A percentile compares a stretch with the other conserved stretches of the same genome.
Evolutionary conservation across 2,329 filamentous ascomycete species (phyloP).

Genomic region (Fusarium citri): DNA sequence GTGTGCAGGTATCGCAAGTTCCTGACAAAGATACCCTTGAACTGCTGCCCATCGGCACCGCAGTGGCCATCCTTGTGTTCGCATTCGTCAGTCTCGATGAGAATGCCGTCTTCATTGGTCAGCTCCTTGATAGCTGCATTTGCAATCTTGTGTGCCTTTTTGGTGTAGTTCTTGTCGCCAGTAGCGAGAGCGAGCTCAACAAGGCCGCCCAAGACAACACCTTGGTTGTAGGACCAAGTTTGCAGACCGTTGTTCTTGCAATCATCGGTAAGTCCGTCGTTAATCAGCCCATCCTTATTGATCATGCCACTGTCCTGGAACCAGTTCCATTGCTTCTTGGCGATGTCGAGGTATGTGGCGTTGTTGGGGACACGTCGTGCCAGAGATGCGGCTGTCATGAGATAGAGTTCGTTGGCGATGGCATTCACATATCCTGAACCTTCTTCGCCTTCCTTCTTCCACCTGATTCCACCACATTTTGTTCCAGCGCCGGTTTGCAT

Average conservation of each 20-base stretch:
- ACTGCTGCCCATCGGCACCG: slow-evolving; percentile 67
- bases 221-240: slow-evolving; percentile 69
- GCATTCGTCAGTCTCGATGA: slow-evolving; percentile 55
- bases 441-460: slow-evolving; percentile 61
- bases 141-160: slow-evolving; percentile 61
- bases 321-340: slow-evolving; percentile 65
- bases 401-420: slow-evolving; percentile 69
- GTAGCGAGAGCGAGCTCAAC: slow-evolving; percentile 63
- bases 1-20: slow-evolving; percentile 70
- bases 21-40: slow-evolving; percentile 78
- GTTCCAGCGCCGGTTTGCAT: slow-evolving; percentile 62
- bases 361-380: slow-evolving; percentile 60
- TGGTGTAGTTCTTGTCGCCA: slow-evolving; percentile 55
- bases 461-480: slow-evolving; percentile 66
- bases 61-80: slow-evolving; percentile 53
- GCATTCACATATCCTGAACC: slow-evolving; percentile 60
- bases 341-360: slow-evolving; percentile 59
- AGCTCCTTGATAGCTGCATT: slow-evolving; percentile 62
- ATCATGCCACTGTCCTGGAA: slow-evolving; percentile 64
- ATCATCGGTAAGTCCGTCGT: slow-evolving; percentile 61
- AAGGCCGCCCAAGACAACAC: slow-evolving; percentile 66
- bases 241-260: slow-evolving; percentile 65
- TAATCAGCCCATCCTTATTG: slow-evolving; percentile 62
- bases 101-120: slow-evolving; percentile 58
- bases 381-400: slow-evolving; percentile 64